phyloP scores from a whole-genome alignment of 2,329 filamentous ascomycete genomes.

The Diaporthe humulicola region DNA sequence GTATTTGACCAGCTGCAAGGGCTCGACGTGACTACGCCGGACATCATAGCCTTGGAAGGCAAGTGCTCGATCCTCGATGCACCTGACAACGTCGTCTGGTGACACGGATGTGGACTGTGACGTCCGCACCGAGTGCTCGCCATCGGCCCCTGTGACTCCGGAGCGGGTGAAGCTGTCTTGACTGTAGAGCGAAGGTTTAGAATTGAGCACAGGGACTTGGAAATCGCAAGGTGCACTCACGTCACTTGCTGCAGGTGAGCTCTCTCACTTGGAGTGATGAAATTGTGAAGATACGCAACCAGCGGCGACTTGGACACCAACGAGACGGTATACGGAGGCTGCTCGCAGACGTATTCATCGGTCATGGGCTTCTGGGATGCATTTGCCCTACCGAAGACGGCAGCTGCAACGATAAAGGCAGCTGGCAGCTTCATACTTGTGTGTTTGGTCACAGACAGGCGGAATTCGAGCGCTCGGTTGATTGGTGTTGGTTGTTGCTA shows the following conservation, averaged over 20 bases:
- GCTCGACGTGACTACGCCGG: constrained; percentile 51
- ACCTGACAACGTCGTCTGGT: constrained; percentile 51
- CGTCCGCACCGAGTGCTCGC: constrained; percentile 48
- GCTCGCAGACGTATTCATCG: constrained; percentile 45
- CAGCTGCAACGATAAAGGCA: background rate
- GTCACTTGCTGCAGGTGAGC: constrained; percentile 51
- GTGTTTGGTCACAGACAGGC: background rate
- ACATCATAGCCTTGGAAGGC: constrained; percentile 55
- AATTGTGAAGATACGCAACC: constrained; percentile 55
- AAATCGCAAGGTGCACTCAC: constrained; percentile 42
- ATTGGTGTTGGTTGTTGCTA: background rate
- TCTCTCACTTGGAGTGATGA: constrained; percentile 53
- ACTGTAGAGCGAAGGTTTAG: constrained; percentile 41
- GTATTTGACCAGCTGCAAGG: constrained; percentile 56
- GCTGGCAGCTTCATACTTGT: background rate
- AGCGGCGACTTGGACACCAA: constrained; percentile 54
- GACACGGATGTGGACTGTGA: constrained; percentile 55
- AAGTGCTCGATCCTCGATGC: constrained; percentile 55
- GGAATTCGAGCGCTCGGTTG: background rate
- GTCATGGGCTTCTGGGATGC: constrained; percentile 44
- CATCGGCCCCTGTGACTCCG: constrained; percentile 49
- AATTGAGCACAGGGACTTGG: too few relatives aligned
- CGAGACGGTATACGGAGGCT: constrained; percentile 50
- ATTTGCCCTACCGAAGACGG: background rate
- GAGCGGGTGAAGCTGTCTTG: constrained; percentile 54